These are phyloP conservation scores for Sedum album DNA, from an alignment of 164 flowering plant genomes.

Conservation along the genomic window DNA sequence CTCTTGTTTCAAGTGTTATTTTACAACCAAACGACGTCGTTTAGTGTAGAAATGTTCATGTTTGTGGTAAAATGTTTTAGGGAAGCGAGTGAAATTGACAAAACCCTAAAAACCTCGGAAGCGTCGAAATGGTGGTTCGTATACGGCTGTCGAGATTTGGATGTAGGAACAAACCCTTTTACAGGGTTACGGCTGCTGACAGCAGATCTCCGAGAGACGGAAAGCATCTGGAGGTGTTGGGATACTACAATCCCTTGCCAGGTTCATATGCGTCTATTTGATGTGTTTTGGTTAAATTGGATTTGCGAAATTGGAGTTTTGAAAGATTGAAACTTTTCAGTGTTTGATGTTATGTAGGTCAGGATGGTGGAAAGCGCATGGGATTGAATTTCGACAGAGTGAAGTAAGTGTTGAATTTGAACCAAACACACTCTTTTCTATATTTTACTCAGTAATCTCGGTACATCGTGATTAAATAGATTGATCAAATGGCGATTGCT, in stretches of 20 bases:
- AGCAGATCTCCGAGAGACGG: conserved; percentile 93
- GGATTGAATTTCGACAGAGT: conserved; percentile 90
- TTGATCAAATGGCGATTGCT: background rate
- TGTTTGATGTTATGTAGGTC: conserved; percentile 33
- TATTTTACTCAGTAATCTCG: too few species aligned
- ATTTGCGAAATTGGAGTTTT: background rate
- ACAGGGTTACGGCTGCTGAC: conserved; percentile 81
- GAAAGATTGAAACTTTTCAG: background rate
- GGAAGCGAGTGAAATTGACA: background rate
- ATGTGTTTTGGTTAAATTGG: background rate
- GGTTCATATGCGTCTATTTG: conserved; percentile 22
- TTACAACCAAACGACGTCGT: too few species aligned
- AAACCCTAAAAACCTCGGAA: background rate
- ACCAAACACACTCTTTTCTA: too few species aligned
- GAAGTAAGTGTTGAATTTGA: conserved; percentile 54
- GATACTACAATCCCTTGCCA: conserved; percentile 92
- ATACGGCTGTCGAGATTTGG: conserved; percentile 77
- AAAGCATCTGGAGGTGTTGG: conserved; percentile 84
- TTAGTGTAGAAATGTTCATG: too few species aligned
- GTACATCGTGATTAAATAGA: too few species aligned
- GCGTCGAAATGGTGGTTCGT: conserved; percentile 63
- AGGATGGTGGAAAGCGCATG: conserved; percentile 92
- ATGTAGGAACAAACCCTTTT: conserved; percentile 78
- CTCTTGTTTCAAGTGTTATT: too few species aligned
- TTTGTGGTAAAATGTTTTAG: too few species aligned